Evolutionary conservation across 495 filamentous ascomycete genomes (phyloP).

Genomic region (Daldinia bambusicola): DNA sequence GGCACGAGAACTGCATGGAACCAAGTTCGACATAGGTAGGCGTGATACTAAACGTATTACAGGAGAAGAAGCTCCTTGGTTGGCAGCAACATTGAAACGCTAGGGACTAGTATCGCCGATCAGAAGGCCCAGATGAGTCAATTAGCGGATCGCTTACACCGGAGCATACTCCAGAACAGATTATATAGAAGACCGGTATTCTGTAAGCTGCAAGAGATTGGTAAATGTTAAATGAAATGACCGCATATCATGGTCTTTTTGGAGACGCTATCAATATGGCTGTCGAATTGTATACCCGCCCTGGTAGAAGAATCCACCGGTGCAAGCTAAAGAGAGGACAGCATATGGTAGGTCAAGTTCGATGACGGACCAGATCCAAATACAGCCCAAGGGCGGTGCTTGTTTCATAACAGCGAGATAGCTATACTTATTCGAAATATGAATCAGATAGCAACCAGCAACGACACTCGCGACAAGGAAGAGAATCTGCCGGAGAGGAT

Average conservation of each 20-base stretch:
- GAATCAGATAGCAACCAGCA: conserved; percentile 79
- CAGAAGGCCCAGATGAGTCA: conserved; percentile 47
- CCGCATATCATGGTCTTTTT: neutral
- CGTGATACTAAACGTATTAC: too few species aligned
- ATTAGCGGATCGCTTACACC: conserved; percentile 46
- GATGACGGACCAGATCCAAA: conserved; percentile 94
- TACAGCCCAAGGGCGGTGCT: conserved; percentile 84
- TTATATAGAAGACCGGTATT: conserved; percentile 4
- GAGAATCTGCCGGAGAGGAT: conserved; percentile 65
- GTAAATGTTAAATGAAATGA: too few species aligned
- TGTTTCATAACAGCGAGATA: conserved; percentile 94
- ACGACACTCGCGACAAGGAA: conserved; percentile 66
- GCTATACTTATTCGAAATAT: conserved; percentile 78
- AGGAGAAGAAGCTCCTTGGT: too few species aligned
- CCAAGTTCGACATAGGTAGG: too few species aligned
- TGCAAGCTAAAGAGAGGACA: conserved; percentile 65
- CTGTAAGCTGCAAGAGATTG: too few species aligned
- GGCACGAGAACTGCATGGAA: too few species aligned
- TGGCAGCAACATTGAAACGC: too few species aligned
- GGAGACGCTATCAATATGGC: conserved; percentile 31
- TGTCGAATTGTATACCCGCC: conserved; percentile 68
- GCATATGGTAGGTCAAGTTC: conserved; percentile 82
- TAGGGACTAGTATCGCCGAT: too few species aligned
- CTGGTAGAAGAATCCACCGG: conserved; percentile 74
- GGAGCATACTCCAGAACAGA: too few species aligned